These are phyloP conservation scores for Microcera coccophila DNA, from an alignment of 2,329 filamentous ascomycete genomes.

Conservation along the genomic window DNA sequence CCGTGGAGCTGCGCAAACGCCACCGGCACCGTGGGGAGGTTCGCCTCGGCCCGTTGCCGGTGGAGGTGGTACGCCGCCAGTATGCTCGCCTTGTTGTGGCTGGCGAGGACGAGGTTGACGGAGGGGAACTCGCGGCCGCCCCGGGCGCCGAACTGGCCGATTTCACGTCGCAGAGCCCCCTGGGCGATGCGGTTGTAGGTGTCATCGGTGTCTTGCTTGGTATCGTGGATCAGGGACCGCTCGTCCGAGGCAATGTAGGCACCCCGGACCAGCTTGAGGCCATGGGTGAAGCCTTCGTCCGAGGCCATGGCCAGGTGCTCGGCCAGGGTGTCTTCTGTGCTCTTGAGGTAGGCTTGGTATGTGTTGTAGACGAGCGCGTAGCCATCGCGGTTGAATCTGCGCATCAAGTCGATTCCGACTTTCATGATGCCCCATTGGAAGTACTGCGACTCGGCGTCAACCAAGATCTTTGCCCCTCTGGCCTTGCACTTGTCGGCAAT, in stretches of 20 bases:
- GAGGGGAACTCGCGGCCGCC: slow-evolving; percentile 38
- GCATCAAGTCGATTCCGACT: slow-evolving; percentile 34
- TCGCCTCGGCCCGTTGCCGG: slow-evolving; percentile 35
- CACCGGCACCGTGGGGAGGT: slow-evolving; percentile 34
- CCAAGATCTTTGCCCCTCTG: slow-evolving; percentile 40
- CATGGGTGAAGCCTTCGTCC: slow-evolving; percentile 47
- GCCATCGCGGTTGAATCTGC: slow-evolving; percentile 37
- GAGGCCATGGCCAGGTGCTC: slow-evolving; percentile 43
- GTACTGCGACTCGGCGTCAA: slow-evolving; percentile 45
- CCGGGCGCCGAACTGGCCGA: slow-evolving; percentile 39
- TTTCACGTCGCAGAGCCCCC: slow-evolving; percentile 40
- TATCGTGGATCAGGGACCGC: slow-evolving; percentile 48
- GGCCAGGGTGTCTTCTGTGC: slow-evolving; percentile 39
- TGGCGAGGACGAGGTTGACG: slow-evolving; percentile 49
- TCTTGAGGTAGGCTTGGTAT: slow-evolving; percentile 55
- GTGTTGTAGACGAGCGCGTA: slow-evolving; percentile 44
- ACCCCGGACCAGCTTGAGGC: slow-evolving; percentile 54
- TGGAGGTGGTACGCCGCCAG: slow-evolving; percentile 43
- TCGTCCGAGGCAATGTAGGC: slow-evolving; percentile 52
- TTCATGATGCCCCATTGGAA: slow-evolving; percentile 39
- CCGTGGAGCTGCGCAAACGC: slow-evolving; percentile 53
- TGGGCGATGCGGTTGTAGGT: slow-evolving; percentile 49
- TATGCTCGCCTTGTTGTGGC: slow-evolving; percentile 46
- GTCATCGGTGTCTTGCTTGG: slow-evolving; percentile 49
- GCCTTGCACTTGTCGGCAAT: slow-evolving; percentile 37